These are phyloP conservation scores for Obba rivulosa DNA, from an alignment of 768 basidiomycete species.

Conservation along the genomic window DNA sequence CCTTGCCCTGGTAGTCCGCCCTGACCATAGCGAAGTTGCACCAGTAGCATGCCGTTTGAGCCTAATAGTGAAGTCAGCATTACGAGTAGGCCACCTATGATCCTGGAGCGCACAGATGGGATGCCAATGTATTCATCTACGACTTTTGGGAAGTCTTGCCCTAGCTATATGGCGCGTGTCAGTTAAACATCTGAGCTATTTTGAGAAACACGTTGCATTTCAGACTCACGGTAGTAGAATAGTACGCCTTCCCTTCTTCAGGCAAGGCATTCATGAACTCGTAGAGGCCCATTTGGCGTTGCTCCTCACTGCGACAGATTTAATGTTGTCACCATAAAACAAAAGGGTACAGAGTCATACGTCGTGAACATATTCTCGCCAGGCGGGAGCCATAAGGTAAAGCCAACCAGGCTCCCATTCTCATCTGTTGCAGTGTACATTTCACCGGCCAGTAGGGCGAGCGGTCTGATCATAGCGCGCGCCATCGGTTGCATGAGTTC, in stretches of 20 bases:
- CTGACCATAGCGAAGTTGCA: constrained; percentile 13
- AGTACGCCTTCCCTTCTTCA: constrained; percentile 5
- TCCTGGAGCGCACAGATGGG: constrained; percentile 4
- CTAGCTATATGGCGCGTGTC: not conserved
- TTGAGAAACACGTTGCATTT: no score
- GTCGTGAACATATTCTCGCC: not conserved
- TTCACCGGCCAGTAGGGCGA: constrained; percentile 8
- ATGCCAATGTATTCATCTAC: not conserved
- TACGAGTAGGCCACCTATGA: not conserved
- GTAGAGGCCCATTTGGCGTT: constrained; percentile 8
- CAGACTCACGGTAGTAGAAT: not conserved
- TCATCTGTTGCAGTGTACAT: constrained; percentile 12
- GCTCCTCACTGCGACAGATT: constrained; percentile 2
- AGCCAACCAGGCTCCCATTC: constrained; percentile 8
- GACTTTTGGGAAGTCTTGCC: not conserved
- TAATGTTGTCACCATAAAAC: no score
- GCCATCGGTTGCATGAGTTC: constrained; percentile 4
- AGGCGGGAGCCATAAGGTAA: constrained; percentile 8
- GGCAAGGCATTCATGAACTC: constrained; percentile 7
- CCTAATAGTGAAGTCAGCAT: not conserved
- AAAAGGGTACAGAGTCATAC: no score
- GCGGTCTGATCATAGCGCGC: constrained; percentile 6
- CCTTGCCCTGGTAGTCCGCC: constrained; percentile 11
- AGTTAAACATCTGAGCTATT: no score
- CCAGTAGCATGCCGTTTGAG: constrained; percentile 11